Conservation (phyloP, 1,139 yeast genomes). For the Saccharomyces pastorianus region DNA sequence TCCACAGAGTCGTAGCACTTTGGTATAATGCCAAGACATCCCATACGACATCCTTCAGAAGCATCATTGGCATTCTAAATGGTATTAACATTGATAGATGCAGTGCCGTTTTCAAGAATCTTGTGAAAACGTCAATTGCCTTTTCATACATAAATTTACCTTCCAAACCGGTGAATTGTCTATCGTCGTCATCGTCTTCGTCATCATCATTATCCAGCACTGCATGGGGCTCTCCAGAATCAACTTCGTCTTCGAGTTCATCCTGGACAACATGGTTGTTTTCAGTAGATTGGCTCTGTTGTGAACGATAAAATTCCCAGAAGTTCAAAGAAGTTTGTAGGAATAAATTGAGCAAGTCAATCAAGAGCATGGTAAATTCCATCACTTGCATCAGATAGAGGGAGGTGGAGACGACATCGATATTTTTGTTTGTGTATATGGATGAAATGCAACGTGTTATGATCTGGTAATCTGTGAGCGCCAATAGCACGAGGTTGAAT, state of each 20-base stretch:
- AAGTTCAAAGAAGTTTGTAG: constrained; percentile 41
- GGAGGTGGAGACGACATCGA: constrained; percentile 3
- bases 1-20: constrained; percentile 45
- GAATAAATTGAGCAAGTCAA: constrained; percentile 39
- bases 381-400: constrained; percentile 50
- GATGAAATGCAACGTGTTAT: constrained; percentile 45
- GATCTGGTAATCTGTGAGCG: constrained; percentile 43
- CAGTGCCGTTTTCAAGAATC: constrained; percentile 38
- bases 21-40: constrained; percentile 44
- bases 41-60: constrained; percentile 58
- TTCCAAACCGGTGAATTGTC: constrained; percentile 50
- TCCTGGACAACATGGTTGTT: background rate
- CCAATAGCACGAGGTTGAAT: constrained; percentile 37
- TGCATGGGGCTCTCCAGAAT: constrained; percentile 2
- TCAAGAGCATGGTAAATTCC: constrained; percentile 60
- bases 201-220: constrained; percentile 6
- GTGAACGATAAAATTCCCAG: constrained; percentile 41
- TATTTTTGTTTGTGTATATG: constrained; percentile 5
- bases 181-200: constrained; percentile 15
- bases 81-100: constrained; percentile 49
- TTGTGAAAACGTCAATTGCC: constrained; percentile 46
- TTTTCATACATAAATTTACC: constrained; percentile 55
- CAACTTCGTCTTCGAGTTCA: constrained; percentile 8
- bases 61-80: constrained; percentile 52
- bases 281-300: background rate